Evolutionary conservation across 2,329 filamentous ascomycete species (phyloP), one percentile per base, ranked within the genome.

Genomic region (Huntiella omanensis): DNA sequence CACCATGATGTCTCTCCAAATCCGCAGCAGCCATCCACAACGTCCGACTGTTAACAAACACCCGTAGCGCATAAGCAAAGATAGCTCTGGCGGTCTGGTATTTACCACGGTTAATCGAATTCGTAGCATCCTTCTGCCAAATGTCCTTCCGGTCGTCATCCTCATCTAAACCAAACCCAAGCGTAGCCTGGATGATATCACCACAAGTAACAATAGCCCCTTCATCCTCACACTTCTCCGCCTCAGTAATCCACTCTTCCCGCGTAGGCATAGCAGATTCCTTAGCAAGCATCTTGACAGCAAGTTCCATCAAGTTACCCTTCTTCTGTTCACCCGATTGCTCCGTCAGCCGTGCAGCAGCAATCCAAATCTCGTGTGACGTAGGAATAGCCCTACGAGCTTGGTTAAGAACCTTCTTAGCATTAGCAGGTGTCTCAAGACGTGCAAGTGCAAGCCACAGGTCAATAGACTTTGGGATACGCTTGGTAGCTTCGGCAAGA

Each of bases 261-360:
- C 92, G 80, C 62, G 93, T 93, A 35, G 91, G 75, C 92, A 98
- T 98, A 8, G 91, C 88, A 22, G 83, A 87, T 57, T 93, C 86
- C 56, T 86, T 85, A 34, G 80, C 85, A 32, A 98, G 69, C 15
- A 86, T 78, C 56, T 92, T 84, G 32, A 95, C 77, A 39, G 84
- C 91, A 65, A 85, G 82, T 59, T 91, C 88, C 83, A 98, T 95
- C 48, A 96, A 83, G 55, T 85, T 92, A 55, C 87, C 75, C 63
- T 82, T 86, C 46, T 73, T 70, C 15, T 76, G 77, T 52, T 83
- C 81, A 17, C 86, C 87, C 22, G 78, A 67, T 60, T 93, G 85
- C 60, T 96, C 86, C 60, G 95, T 86, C 40, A 98, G 66, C 47
- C 88, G 74, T 34, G 85, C 85, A 32, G 88, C 91, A 6, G 91